Evolutionary conservation across 768 basidiomycete genomes (phyloP).

Genomic region (Agaricus sinodeliciosus): DNA sequence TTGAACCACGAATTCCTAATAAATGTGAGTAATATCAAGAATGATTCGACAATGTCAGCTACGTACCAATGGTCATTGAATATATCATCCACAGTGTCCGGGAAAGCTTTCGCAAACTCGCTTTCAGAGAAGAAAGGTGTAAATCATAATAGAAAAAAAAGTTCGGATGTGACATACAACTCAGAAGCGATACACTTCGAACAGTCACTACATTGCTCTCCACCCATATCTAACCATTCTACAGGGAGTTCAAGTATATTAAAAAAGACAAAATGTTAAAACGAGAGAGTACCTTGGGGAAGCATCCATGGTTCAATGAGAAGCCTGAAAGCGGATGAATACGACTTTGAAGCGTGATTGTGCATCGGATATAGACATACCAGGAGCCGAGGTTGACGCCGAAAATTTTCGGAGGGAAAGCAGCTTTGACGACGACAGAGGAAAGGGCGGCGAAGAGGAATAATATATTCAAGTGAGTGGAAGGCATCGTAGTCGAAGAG

Average conservation of each 20-base stretch:
- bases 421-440: constrained; percentile 13
- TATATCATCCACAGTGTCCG: constrained; percentile 45
- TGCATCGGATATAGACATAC: constrained; percentile 27
- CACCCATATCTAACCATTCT: constrained; percentile 77
- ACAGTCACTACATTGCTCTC: constrained; percentile 53
- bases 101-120: constrained; percentile 53
- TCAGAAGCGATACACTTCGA: constrained; percentile 59
- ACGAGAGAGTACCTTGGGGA: constrained; percentile 40
- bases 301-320: constrained; percentile 82
- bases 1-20: constrained; percentile 68
- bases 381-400: constrained; percentile 71
- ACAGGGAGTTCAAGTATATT: not conserved
- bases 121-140: constrained; percentile 24
- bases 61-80: constrained; percentile 62
- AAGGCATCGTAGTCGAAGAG: constrained; percentile 15
- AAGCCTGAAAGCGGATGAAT: constrained; percentile 38
- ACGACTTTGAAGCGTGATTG: not conserved
- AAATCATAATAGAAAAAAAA: not conserved
- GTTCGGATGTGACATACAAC: constrained; percentile 38
- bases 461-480: constrained; percentile 19
- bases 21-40: not conserved
- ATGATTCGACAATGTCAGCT: too few relatives aligned
- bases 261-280: not conserved
- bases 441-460: constrained; percentile 6
- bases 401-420: constrained; percentile 45